Conservation (phyloP, 495 filamentous ascomycete species). For the Aspergillus mulundensis region DNA sequence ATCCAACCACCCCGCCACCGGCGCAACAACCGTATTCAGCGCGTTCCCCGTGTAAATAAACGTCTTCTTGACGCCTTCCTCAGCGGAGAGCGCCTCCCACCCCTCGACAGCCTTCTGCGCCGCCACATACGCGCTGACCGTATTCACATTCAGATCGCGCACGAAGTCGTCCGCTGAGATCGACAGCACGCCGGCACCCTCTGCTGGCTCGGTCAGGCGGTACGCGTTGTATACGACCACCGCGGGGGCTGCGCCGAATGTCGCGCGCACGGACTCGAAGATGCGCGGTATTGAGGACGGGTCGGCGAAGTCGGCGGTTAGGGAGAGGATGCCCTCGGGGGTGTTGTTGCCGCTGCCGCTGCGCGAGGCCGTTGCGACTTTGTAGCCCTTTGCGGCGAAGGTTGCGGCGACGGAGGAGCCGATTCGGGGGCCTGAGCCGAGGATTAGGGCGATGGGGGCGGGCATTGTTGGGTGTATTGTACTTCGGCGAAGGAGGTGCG, state of each 20-base stretch:
- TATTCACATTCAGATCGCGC: background rate
- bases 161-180: background rate
- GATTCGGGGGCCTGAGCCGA: background rate
- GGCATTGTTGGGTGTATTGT: background rate
- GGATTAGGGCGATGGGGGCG: background rate
- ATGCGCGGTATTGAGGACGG: background rate
- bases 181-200: background rate
- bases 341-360: background rate
- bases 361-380: background rate
- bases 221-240: background rate
- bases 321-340: background rate
- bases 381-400: background rate
- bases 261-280: background rate
- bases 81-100: background rate
- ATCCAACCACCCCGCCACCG: background rate
- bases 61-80: background rate
- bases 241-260: background rate
- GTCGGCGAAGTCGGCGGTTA: background rate
- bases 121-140: background rate
- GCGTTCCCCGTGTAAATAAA: background rate
- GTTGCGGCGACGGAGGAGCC: background rate
- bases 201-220: background rate
- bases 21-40: background rate
- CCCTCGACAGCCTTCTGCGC: background rate
- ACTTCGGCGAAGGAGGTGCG: no score